Conservation (phyloP, 306 rosid genomes). For the Bauhinia variegata region DNA sequence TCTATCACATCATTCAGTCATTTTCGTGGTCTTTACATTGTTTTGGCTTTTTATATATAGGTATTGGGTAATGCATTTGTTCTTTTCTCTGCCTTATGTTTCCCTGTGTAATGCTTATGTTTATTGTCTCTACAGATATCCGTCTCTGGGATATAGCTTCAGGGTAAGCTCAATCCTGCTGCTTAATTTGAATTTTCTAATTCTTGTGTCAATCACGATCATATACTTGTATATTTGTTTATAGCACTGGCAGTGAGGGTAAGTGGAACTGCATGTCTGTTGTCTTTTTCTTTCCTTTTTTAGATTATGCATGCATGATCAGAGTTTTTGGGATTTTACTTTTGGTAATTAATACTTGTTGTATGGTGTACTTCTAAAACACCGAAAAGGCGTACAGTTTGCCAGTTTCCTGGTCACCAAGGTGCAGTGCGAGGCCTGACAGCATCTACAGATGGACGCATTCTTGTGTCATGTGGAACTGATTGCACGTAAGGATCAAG, state of each 20-base stretch:
- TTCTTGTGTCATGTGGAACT: conserved; percentile 90
- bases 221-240: not conserved
- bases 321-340: not conserved
- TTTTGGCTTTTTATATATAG: not conserved
- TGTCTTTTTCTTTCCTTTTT: conserved; percentile 4
- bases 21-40: not conserved
- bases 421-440: conserved; percentile 89
- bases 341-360: conserved; percentile 27
- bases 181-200: conserved; percentile 1
- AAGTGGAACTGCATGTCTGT: conserved; percentile 10
- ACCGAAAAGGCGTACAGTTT: conserved; percentile 62
- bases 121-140: conserved; percentile 65
- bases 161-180: conserved; percentile 52
- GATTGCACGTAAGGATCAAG: conserved; percentile 76
- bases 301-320: conserved; percentile 4
- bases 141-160: conserved; percentile 90
- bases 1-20: not conserved
- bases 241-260: not conserved
- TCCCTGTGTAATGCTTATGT: not conserved
- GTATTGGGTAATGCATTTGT: not conserved
- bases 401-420: conserved; percentile 89
- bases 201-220: conserved; percentile 2
- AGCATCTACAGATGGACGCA: conserved; percentile 72
- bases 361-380: conserved; percentile 14
- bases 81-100: not conserved